Evolutionary conservation across 2,329 filamentous ascomycete species (phyloP), one percentile per base, ranked within the genome.

Genomic region (Xylariaceae sp.): DNA sequence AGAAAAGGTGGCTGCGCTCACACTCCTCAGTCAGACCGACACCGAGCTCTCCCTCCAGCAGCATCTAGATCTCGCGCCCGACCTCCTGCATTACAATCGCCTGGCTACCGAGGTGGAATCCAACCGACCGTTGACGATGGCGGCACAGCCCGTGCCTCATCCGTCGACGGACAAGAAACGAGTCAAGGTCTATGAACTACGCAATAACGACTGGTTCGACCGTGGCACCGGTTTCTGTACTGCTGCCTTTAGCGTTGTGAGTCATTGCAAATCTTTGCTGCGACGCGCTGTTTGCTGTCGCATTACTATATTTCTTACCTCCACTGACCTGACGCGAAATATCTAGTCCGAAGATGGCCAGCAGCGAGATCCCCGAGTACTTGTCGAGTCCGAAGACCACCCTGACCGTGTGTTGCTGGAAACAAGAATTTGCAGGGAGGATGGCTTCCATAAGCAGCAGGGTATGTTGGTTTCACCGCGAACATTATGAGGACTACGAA

Each of bases 201-300:
- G 91, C 75, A 92, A 96, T 78, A 96, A 96, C 82, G 95, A 98
- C 85, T 99, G 95, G 95, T 97, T 93, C 73, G 95, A 99, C 77
- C 85, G 93, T 70, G 95, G 95, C 63, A 99, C 95, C 46, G 95
- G 95, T 61, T 97, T 97, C 75, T 98, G 95, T 74, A 90, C 86
- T 57, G 92, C 93, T 46, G 83, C 87, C 63, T 84, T 89, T 63
- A 77, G 88, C 62, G 83, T 87, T 73, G 90, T 95, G 84, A 74
- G 89, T 73, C 29, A 48, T 51, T 26, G 4, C 9, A 4, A 9
- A 20, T 50, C n/a, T 55, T 42, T 50, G 19, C 37, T 48, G 55
- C 59, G 29, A 50, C 53, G 49, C 50, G 43, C 45, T 26, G 47
- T 43, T 44, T 49, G 45, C n/a, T 23, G 44, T 57, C 52, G 53